Evolutionary conservation across 108 stramenopile genomes (phyloP).

Genomic region (Discostella pseudostelligera): DNA sequence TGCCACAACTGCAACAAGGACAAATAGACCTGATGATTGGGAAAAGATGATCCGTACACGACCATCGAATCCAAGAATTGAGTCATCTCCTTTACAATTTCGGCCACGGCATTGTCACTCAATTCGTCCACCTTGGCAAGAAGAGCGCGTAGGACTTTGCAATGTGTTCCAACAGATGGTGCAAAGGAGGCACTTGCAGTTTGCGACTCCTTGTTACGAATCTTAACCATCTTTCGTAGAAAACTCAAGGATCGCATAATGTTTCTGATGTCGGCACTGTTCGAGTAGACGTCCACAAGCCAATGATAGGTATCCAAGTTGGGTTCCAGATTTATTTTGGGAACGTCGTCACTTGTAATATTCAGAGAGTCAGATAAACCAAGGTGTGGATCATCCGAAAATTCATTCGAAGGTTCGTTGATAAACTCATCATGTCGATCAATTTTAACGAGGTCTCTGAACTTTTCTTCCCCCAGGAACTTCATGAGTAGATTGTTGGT

Average conservation of each 20-base stretch:
- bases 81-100: conserved; percentile 25
- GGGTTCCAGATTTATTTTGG: conserved; percentile 9
- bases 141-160: conserved; percentile 38
- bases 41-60: conserved; percentile 35
- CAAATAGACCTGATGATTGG: conserved; percentile 28
- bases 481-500: conserved; percentile 21
- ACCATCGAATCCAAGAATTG: conserved; percentile 37
- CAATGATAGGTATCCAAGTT: conserved; percentile 40
- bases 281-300: conserved; percentile 41
- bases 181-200: conserved; percentile 12
- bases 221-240: conserved; percentile 29
- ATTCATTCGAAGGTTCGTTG: conserved; percentile 1
- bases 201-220: conserved; percentile 1
- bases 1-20: conserved; percentile 43
- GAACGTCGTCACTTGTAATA: too few species aligned
- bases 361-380: too few species aligned
- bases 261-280: conserved; percentile 14
- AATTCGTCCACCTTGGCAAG: conserved; percentile 14
- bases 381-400: not conserved
- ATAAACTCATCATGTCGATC: not conserved
- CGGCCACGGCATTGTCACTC: not conserved
- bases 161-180: conserved; percentile 40
- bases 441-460: conserved; percentile 7
- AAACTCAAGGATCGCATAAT: conserved; percentile 18
- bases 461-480: conserved; percentile 33